A percentile compares a stretch with the other conserved stretches of the same genome.
Evolutionary conservation across 345 rosid species (phyloP).

Genomic region (Rhodamnia argentea): DNA sequence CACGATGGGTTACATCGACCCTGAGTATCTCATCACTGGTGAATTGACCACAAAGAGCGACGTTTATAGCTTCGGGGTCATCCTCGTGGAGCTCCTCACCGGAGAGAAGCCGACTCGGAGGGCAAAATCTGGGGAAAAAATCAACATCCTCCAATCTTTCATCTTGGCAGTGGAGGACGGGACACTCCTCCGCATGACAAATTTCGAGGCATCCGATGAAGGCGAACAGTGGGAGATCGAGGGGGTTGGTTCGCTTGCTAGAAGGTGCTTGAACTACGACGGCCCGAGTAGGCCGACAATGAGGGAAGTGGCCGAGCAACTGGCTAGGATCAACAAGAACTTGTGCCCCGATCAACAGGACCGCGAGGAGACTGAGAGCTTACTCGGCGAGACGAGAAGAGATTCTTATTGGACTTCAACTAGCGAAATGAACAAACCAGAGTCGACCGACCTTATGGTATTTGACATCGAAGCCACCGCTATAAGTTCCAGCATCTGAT

Average conservation of each 20-base stretch:
- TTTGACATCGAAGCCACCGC: not conserved
- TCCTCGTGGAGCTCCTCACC: not conserved
- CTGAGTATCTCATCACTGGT: not conserved
- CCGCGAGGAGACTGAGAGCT: not conserved
- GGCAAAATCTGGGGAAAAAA: not conserved
- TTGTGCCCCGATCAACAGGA: not conserved
- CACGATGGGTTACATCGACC: not conserved
- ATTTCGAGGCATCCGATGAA: not conserved
- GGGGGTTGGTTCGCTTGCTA: not conserved
- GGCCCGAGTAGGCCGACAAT: not conserved
- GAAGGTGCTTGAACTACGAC: not conserved
- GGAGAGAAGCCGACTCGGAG: fast-evolving
- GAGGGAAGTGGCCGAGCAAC: not conserved
- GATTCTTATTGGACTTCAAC: not conserved
- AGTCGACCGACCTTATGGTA: not conserved
- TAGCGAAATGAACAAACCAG: not conserved
- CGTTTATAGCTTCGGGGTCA: not conserved
- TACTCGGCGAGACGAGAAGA: not conserved
- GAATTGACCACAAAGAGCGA: not conserved
- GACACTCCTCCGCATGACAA: not conserved
- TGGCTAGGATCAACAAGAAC: not conserved
- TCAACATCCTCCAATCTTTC: not conserved
- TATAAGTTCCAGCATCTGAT: not conserved
- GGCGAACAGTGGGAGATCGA: not conserved
- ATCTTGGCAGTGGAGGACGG: not conserved